These are phyloP conservation scores for Barnettozyma salicaria DNA, from an alignment of 805 yeast genomes.

Conservation along the genomic window DNA sequence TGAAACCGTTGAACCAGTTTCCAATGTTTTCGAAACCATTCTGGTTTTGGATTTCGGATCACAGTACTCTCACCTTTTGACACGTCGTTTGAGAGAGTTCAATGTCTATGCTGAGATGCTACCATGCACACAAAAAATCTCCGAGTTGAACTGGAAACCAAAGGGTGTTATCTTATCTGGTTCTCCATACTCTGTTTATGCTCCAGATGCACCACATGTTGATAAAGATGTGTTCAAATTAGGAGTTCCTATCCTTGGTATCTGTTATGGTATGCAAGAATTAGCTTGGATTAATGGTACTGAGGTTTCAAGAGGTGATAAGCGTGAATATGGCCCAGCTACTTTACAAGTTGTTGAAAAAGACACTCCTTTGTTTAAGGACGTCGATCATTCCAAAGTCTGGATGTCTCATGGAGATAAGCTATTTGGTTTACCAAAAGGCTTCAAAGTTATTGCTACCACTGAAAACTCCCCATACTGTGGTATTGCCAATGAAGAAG, in stretches of 20 bases:
- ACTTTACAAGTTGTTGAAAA: conserved; percentile 69
- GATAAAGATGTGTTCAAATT: conserved; percentile 90
- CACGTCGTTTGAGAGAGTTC: conserved; percentile 96
- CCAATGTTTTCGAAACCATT: conserved; percentile 91
- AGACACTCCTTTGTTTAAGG: conserved; percentile 69
- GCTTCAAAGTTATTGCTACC: conserved; percentile 83
- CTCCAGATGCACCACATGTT: conserved; percentile 93
- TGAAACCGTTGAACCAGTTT: conserved; percentile 47
- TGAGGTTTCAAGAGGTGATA: conserved; percentile 87
- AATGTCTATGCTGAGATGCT: conserved; percentile 98
- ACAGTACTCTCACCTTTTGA: conserved; percentile 93
- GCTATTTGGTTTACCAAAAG: conserved; percentile 82
- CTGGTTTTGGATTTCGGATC: conserved; percentile 97
- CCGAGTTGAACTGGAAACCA: conserved; percentile 90
- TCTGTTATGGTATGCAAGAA: conserved; percentile 99
- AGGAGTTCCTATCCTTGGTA: conserved; percentile 91
- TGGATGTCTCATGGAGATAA: conserved; percentile 99
- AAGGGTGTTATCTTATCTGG: conserved; percentile 95
- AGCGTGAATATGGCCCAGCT: conserved; percentile 98
- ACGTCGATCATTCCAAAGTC: conserved; percentile 88
- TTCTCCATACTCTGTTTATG: conserved; percentile 97
- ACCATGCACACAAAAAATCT: conserved; percentile 96
- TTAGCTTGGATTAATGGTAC: conserved; percentile 96
- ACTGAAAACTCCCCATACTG: conserved; percentile 94
- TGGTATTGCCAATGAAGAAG: conserved; percentile 73